Evolutionary conservation across 768 basidiomycete species (phyloP).

Genomic region (Mycena epipterygia): DNA sequence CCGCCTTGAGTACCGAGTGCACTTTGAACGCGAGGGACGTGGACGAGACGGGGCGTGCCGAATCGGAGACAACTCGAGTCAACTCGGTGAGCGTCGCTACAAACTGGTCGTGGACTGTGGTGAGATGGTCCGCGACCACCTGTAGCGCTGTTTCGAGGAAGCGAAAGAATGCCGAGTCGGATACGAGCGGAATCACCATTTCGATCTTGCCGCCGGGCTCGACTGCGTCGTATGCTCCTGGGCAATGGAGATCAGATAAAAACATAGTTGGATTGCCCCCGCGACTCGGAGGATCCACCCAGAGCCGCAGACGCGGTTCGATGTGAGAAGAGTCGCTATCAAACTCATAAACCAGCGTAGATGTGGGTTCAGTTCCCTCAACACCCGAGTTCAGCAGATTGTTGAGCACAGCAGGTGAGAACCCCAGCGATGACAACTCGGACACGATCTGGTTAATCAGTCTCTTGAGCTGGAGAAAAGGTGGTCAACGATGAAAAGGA

Average conservation of each 20-base stretch:
- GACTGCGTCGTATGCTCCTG: constrained; percentile 20
- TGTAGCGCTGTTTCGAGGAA: constrained; percentile 74
- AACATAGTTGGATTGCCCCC: constrained; percentile 35
- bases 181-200: constrained; percentile 82
- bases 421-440: constrained; percentile 82
- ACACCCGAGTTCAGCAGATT: constrained; percentile 49
- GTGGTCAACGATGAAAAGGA: neutral
- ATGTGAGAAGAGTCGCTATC: constrained; percentile 59
- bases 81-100: constrained; percentile 53
- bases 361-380: neutral
- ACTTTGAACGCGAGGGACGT: constrained; percentile 54
- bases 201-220: constrained; percentile 50
- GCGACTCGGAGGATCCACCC: constrained; percentile 46
- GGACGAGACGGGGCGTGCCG: constrained; percentile 60
- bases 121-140: constrained; percentile 64
- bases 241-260: too few species aligned
- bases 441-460: constrained; percentile 86
- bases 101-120: constrained; percentile 65
- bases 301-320: constrained; percentile 72
- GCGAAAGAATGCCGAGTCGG: constrained; percentile 86
- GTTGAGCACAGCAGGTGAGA: constrained; percentile 64
- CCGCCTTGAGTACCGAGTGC: constrained; percentile 58
- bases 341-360: constrained; percentile 68
- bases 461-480: constrained; percentile 80
- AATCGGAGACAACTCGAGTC: constrained; percentile 53